Evolutionary conservation across 768 basidiomycete genomes (phyloP).

Genomic region (Dioszegia aurantiaca): DNA sequence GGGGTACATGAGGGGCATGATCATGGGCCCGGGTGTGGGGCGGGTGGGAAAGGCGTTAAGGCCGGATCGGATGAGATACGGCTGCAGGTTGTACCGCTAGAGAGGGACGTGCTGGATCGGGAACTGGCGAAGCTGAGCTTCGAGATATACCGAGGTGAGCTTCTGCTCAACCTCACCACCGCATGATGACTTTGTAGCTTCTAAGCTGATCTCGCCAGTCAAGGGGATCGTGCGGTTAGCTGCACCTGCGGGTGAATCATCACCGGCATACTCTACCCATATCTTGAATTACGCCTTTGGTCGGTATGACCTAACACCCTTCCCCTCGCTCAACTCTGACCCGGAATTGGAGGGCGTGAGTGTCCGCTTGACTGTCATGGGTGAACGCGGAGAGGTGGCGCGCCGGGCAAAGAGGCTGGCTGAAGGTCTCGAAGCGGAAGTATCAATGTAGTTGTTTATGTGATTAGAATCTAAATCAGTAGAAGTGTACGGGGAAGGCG

Average conservation of each 20-base stretch:
- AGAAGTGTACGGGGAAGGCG: no score
- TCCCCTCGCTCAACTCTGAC: conserved; percentile 43
- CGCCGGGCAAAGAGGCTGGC: conserved; percentile 62
- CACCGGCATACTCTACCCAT: conserved; percentile 35
- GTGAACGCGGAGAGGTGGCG: conserved; percentile 75
- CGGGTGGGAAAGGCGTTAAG: no score
- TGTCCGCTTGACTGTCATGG: conserved; percentile 82
- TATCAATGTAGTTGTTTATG: no score
- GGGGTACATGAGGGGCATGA: conserved; percentile 31
- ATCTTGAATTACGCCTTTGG: conserved; percentile 90
- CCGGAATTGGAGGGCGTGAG: conserved; percentile 47
- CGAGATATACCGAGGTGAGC: conserved; percentile 49
- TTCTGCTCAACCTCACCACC: not conserved
- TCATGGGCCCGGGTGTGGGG: conserved; percentile 21
- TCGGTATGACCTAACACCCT: conserved; percentile 65
- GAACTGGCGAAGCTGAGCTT: conserved; percentile 45
- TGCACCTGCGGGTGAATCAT: conserved; percentile 28
- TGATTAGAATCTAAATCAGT: no score
- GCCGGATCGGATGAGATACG: no score
- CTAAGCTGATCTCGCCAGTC: conserved; percentile 55
- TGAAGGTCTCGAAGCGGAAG: conserved; percentile 35
- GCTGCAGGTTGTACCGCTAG: conserved; percentile 27
- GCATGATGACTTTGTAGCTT: not conserved
- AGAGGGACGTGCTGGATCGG: conserved; percentile 29
- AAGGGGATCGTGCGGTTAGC: conserved; percentile 75